Evolutionary conservation across 805 yeast species (phyloP), one percentile per base, ranked within the genome.

Genomic region (Kuraishia floccosa): DNA sequence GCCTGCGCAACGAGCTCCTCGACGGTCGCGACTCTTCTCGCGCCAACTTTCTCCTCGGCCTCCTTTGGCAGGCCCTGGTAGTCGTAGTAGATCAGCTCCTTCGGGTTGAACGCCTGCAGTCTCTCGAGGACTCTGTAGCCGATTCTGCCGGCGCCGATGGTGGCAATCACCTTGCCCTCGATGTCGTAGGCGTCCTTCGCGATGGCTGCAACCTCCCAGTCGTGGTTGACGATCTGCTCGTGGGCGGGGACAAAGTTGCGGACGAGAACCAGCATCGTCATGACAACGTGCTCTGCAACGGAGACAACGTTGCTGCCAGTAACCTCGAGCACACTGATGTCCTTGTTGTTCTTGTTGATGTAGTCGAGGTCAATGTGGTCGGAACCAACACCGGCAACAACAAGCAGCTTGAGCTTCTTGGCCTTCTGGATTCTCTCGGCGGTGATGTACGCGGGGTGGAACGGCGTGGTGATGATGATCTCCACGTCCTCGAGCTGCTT

Each of bases 371-470:
- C 89, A 39, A 80, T 64, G 54, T 81, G 91, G 50, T 81, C 91
- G 14, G 85, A 76, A 9, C 93, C 93, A 36, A 81, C 86, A 43
- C 91, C 93, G 7, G 93, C 93, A 30, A 87, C 81, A 42, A 79
- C 64, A 37, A 76, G 60, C 31, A 77, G 48, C 60, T 78, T 79
- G 54, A 81, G 65, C 32, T 76, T 78, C 50, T 75, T 74, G 21
- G 89, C 87, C 47, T 69, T 67, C 30, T 60, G 72, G 39, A 81
- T 65, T 45, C 89, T 66, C 43, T 74, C 78, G 36, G 64, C 62
- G 33, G 77, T 69, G 50, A 81, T 63, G 54, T 81, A 81, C 23
- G 76, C 89, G 4, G 93, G 91, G 55, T 69, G 83, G 68, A 82
- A 81, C 3, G 93, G 91, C 9, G 89, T 80, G 25, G 87, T 73